phyloP scores from a whole-genome alignment of 495 filamentous ascomycete genomes.

The Penicillium herquei region DNA sequence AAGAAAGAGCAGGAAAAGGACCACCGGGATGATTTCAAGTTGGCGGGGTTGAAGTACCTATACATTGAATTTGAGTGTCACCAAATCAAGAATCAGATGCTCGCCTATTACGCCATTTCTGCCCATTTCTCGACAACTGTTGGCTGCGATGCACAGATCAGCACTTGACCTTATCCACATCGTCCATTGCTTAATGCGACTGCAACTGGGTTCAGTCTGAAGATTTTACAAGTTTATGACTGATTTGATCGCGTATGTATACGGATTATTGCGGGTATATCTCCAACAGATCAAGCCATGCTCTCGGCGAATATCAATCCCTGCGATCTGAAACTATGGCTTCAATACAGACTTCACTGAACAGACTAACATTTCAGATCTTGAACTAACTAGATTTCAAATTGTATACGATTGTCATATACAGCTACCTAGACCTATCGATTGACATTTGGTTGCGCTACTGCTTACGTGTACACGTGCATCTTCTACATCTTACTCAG shows the following conservation, averaged over 20 bases:
- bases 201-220: background rate
- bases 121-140: constrained; percentile 11
- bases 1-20: background rate
- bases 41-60: background rate
- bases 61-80: background rate
- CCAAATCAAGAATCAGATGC: constrained; percentile 2
- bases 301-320: too few species aligned
- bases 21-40: background rate
- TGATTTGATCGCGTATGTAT: background rate
- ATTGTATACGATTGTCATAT: too few species aligned
- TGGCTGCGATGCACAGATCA: constrained; percentile 3
- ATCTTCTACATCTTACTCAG: too few species aligned
- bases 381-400: too few species aligned
- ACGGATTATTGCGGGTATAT: too few species aligned
- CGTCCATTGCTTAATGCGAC: constrained; percentile 17
- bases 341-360: too few species aligned
- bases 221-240: background rate
- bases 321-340: too few species aligned
- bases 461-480: too few species aligned
- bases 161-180: background rate
- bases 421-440: too few species aligned
- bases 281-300: too few species aligned
- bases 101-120: constrained; percentile 15
- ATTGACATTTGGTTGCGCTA: too few species aligned
- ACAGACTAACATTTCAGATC: too few species aligned